These are phyloP conservation scores for Flaveria brownii DNA, from an alignment of 129 eudicot species.

Conservation along the genomic window DNA sequence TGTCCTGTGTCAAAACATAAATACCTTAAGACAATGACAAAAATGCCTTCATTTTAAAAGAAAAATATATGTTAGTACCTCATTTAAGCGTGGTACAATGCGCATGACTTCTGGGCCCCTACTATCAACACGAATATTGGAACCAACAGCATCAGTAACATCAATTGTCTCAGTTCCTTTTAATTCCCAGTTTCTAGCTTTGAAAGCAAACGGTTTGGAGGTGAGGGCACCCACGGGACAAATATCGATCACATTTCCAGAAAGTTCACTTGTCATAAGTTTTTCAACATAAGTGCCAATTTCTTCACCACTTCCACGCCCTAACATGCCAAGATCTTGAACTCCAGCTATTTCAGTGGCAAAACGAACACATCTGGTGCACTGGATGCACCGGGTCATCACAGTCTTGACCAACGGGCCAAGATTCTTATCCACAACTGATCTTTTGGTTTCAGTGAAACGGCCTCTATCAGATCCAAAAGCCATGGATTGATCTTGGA, in stretches of 20 bases:
- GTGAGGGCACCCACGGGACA: slow-evolving; percentile 99
- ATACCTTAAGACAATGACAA: background rate
- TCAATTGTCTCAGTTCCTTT: slow-evolving; percentile 98
- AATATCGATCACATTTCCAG: slow-evolving; percentile 95
- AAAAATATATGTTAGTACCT: slow-evolving; percentile 46
- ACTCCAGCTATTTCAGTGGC: slow-evolving; percentile 95
- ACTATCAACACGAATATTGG: slow-evolving; percentile 94
- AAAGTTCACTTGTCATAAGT: slow-evolving; percentile 98
- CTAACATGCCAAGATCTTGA: slow-evolving; percentile 97
- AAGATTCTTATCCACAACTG: slow-evolving; percentile 95
- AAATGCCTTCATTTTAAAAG: background rate
- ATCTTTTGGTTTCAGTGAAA: slow-evolving; percentile 92
- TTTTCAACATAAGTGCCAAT: slow-evolving; percentile 98
- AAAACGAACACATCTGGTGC: slow-evolving; percentile 98
- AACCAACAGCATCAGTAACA: slow-evolving; percentile 98
- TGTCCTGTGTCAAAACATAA: slow-evolving; percentile 50
- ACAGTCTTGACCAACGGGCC: slow-evolving; percentile 98
- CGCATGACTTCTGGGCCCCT: slow-evolving; percentile 99
- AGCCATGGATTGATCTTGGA: slow-evolving; percentile 99
- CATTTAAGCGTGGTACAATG: slow-evolving; percentile 85
- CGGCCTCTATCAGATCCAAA: slow-evolving; percentile 98
- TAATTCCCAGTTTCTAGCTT: slow-evolving; percentile 98
- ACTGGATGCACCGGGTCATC: slow-evolving; percentile 98
- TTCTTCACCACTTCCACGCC: slow-evolving; percentile 99
- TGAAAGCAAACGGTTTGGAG: slow-evolving; percentile 95